A percentile compares a stretch with the other conserved stretches of the same genome.
Evolutionary conservation across 148 eudicot species (phyloP).

Genomic region (Fagopyrum esculentum): DNA sequence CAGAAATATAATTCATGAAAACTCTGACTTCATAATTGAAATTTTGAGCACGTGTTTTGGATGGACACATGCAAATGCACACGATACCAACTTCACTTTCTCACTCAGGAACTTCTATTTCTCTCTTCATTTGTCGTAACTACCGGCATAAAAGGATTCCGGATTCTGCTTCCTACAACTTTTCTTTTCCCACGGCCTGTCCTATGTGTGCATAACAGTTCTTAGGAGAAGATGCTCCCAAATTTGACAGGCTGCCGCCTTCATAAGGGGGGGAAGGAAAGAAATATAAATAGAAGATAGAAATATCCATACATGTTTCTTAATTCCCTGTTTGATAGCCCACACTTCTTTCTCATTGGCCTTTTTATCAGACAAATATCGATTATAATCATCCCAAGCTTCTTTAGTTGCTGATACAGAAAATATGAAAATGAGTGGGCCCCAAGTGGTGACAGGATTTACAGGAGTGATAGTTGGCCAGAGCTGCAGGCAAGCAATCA

Average conservation of each 20-base stretch:
- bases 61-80: too few relatives aligned
- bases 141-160: neutral
- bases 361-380: slow-evolving; percentile 84
- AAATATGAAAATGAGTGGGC: slow-evolving; percentile 87
- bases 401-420: slow-evolving; percentile 92
- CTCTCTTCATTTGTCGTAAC: neutral
- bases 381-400: slow-evolving; percentile 98
- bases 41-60: too few relatives aligned
- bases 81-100: neutral
- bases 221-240: neutral
- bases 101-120: neutral
- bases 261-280: too few relatives aligned
- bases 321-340: slow-evolving; percentile 65
- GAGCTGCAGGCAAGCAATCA: slow-evolving; percentile 98
- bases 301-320: slow-evolving; percentile 49
- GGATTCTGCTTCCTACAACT: neutral
- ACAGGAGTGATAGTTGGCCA: slow-evolving; percentile 98
- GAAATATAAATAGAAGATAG: neutral
- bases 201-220: neutral
- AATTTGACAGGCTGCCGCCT: too few relatives aligned
- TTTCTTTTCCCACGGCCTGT: neutral
- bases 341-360: slow-evolving; percentile 95
- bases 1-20: neutral
- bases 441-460: slow-evolving; percentile 97
- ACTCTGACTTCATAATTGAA: neutral